Base-by-base conservation (phyloP, 257 asterid genomes). In the Solanum corneliomulleri region DNA sequence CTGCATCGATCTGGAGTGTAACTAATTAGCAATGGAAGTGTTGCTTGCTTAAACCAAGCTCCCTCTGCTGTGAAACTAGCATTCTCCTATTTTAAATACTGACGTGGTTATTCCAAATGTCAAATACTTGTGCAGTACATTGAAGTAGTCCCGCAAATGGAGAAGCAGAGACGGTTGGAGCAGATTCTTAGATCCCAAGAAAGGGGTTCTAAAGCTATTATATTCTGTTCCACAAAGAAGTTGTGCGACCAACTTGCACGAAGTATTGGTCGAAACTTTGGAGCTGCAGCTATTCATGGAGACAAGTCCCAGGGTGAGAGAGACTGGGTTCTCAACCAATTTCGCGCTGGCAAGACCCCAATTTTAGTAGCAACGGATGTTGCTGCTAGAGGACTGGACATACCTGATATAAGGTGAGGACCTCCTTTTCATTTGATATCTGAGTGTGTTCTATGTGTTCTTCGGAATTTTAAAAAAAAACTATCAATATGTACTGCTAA, bases 371-470 rank as follows among this genome's bases (percentile, higher is more conserved):
- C 98, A 86, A 96, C 98, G 80, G 99, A 96, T 92, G 99, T 96
- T 90, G 99, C 99, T 87, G 99, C 99, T 60, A 93, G 99, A 75
- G 99, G 99, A 87, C 98, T 96, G 85, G 99, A 96, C 80, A 91
- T 96, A 86, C 91, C 96, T 87, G 98, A 96, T 90, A 93, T 96
- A 88, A 95, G 98, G 98, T 95, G 76, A 86, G 86, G 82, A 60
- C 64, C 66, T 44, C 75, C 83, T 15, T 76, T 70, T 68, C 25
- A 58, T 47, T 76, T 14, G 64, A 52, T 82, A 35, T 9, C 44
- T 47, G 56, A 29, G 9, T 77, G 33, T 25, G 64, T 87, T 71
- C 23, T 5, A 39, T 23, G 45, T 4, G n/a, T 8, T 68, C 5
- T 78, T n/a, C 11, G 21, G 45, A 49, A 7, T 41, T 6, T 11